A percentile compares a stretch with the other conserved stretches of the same genome.
phyloP scores from a whole-genome alignment of 371 early-diverging fungal species.

The Nematocida sp. region DNA sequence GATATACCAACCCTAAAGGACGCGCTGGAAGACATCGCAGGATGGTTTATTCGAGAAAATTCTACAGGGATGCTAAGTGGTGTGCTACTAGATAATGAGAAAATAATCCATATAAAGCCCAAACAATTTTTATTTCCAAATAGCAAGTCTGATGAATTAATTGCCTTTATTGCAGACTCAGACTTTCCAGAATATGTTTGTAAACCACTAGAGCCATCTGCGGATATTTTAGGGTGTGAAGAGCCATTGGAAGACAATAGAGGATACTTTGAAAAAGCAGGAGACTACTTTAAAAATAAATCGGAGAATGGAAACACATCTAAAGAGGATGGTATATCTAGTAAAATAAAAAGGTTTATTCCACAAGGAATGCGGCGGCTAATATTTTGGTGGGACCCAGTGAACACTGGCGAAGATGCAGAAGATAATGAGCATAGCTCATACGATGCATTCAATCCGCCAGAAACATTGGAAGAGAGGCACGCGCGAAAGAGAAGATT shows the following conservation, averaged over 20 bases:
- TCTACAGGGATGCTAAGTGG: conserved; percentile 37
- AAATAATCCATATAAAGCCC: conserved; percentile 57
- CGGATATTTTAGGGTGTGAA: conserved; percentile 1
- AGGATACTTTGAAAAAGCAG: conserved; percentile 17
- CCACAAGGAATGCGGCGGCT: conserved; percentile 3
- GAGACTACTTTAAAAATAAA: conserved; percentile 20
- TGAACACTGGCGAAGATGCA: neutral
- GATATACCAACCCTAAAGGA: neutral
- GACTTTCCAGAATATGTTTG: conserved; percentile 21
- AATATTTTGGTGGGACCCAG: conserved; percentile 48
- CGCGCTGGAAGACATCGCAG: conserved; percentile 2
- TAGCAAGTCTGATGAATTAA: neutral
- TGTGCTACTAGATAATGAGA: conserved; percentile 28
- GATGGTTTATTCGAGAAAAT: conserved; percentile 48
- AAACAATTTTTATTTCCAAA: conserved; percentile 7
- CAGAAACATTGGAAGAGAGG: neutral
- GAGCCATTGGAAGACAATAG: conserved; percentile 26
- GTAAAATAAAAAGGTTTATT: conserved; percentile 4
- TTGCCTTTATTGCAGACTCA: conserved; percentile 26
- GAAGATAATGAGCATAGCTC: neutral
- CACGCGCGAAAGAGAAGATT: neutral
- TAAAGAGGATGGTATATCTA: neutral
- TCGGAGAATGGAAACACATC: neutral
- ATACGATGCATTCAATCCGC: neutral
- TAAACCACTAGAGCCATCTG: neutral